Evolutionary conservation across 163 green algal species (phyloP), one percentile per base, ranked within the genome.

Genomic region (Chlamydomonas reinhardtii): DNA sequence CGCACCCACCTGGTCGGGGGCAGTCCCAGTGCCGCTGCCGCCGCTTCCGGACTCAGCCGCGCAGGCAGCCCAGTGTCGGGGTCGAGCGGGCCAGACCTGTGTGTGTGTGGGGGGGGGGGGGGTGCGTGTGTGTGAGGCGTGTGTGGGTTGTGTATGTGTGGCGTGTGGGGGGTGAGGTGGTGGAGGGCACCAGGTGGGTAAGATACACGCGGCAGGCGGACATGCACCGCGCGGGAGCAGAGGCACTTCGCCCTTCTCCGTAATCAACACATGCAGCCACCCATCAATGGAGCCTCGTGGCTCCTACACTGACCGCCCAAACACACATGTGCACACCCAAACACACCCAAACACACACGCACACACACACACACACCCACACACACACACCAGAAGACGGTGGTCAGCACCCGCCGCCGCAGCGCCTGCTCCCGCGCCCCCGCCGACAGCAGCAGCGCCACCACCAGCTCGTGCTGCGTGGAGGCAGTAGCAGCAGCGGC

Each of bases 321-420:
- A n/a, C n/a, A n/a, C n/a, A n/a, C n/a, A n/a, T n/a, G n/a, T n/a
- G n/a, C n/a, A n/a, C n/a, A n/a, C n/a, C n/a, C 17, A 24, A 64
- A 64, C 17, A 24, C 56, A 27, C 17, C 56, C 1, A 31, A 64
- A 32, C 35, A 52, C 5, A n/a, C 82, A 11, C 32, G 24, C 11
- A 31, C 29, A 66, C 31, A 56, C 78, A n/a, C n/a, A 32, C 35
- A 52, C 5, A n/a, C 82, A 11, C 32, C 3, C 11, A 31, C 29
- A 66, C 31, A 56, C 27, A 4, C 62, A 16, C 72, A 90, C 85
- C 77, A 84, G 56, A 90, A 90, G 20, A 79, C 83, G 43, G n/a
- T 43, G 16, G 48, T 11, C 43, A 90, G 52, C 43, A 43, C 74
- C 65, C 35, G 29, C 34, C 80, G 37, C 54, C 79, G 71, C 27